Base-by-base conservation (phyloP, 768 basidiomycete genomes). In the Macrolepiota fuliginosa region DNA sequence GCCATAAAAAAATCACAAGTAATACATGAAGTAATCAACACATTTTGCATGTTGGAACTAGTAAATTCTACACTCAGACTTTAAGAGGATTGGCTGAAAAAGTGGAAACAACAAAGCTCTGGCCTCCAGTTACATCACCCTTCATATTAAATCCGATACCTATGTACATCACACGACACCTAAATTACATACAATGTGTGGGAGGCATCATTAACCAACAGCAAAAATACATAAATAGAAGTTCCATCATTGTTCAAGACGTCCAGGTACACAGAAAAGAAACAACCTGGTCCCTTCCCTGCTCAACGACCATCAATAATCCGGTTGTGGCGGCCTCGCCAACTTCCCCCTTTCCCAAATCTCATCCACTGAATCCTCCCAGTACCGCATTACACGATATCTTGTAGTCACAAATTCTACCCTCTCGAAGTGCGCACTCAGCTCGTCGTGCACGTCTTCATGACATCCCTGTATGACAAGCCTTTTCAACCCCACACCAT, bases 321-420 rank as follows among this genome's bases (percentile, higher is more conserved):
- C 51, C 42, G 52, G 52, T 15, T 49, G 57, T 11, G 57, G 57
- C 10, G 59, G 59, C 27, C 52, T 47, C 59, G 59, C 51, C 40
- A 61, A 45, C 19, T 54, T 61, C 22, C 32, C 35, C 27, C 42
- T 61, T 22, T 52, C 51, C 59, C 59, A 61, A 61, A 61, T 46
- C 40, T 61, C 59, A 17, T 19, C 39, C 27, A 61, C 39, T 29
- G 59, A 61, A 36, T 61, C 53, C 27, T 61, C 59, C 59, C 59
- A 61, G 45, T 54, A 61, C 40, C 6, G 40, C 5, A 25, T 4
- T 1, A 35, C 7, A 29, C 29, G 29, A 11, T 35, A 53, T 35
- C 59, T 54, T 40, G 24, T 35, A n/a, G 9, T 19, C 40, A 42
- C n/a, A 19, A 45, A 32, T 10, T 29, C 45, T 3, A 61, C 22